These are phyloP conservation scores for Saccharomycopsis amapae DNA, from an alignment of 805 yeast genomes.

Conservation along the genomic window DNA sequence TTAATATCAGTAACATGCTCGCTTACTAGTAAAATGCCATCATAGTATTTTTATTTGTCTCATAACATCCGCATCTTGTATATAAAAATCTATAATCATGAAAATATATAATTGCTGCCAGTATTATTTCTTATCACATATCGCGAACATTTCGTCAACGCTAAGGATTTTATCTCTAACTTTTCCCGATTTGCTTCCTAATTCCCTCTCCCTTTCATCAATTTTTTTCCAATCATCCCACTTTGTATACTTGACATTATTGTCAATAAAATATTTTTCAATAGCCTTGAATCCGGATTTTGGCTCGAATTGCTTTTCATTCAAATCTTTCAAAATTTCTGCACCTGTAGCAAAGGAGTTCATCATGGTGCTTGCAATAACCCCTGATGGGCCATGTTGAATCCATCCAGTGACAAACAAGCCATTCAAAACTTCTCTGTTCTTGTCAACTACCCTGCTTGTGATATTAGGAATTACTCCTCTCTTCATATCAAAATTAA, in stretches of 20 bases:
- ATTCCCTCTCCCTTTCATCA: constrained; percentile 43
- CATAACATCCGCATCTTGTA: too few relatives aligned
- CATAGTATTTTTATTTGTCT: too few relatives aligned
- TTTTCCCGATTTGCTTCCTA: constrained; percentile 46
- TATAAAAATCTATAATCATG: background rate
- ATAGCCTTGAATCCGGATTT: constrained; percentile 29
- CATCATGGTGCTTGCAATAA: constrained; percentile 84
- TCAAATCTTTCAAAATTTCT: constrained; percentile 49
- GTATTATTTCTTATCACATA: constrained; percentile 19
- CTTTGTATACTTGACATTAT: constrained; percentile 29
- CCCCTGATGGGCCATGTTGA: constrained; percentile 78
- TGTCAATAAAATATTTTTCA: constrained; percentile 23
- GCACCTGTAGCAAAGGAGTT: constrained; percentile 74
- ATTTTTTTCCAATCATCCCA: constrained; percentile 68
- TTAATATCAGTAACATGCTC: too few relatives aligned
- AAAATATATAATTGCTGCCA: background rate
- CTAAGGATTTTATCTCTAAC: constrained; percentile 50
- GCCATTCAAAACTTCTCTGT: constrained; percentile 31
- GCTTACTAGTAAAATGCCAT: background rate
- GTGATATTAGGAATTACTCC: constrained; percentile 39
- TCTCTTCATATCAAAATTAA: constrained; percentile 38
- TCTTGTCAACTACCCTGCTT: constrained; percentile 7
- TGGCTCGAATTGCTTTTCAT: constrained; percentile 21
- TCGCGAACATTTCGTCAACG: constrained; percentile 42
- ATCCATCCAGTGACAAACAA: constrained; percentile 90